These are phyloP conservation scores for Fraxinus latifolia DNA, from an alignment of 305 asterid species.

Conservation along the genomic window DNA sequence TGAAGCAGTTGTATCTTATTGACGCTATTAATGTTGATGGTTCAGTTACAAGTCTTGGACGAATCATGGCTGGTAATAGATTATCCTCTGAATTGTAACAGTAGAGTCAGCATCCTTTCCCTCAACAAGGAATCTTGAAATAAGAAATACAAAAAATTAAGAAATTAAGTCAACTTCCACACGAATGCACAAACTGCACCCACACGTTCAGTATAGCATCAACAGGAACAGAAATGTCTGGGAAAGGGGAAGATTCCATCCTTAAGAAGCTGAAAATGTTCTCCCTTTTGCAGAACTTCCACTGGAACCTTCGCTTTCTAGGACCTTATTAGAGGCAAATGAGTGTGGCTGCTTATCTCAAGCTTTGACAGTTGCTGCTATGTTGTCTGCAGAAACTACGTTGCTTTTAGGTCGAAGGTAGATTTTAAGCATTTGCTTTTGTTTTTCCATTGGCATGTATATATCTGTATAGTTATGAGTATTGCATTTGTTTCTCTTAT, in stretches of 20 bases:
- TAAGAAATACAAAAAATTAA: background rate
- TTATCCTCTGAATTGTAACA: slow-evolving; percentile 11
- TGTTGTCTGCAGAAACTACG: slow-evolving; percentile 89
- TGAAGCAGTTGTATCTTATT: slow-evolving; percentile 77
- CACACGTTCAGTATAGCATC: background rate
- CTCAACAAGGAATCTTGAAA: background rate
- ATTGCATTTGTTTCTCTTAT: background rate
- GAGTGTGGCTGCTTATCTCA: slow-evolving; percentile 78
- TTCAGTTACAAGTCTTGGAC: slow-evolving; percentile 70
- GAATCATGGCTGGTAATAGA: slow-evolving; percentile 75
- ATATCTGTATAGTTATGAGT: background rate
- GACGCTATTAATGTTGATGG: slow-evolving; percentile 92
- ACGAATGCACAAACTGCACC: background rate
- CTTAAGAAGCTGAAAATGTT: slow-evolving; percentile 21
- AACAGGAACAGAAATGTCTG: slow-evolving; percentile 2
- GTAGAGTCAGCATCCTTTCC: background rate
- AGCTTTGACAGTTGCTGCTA: slow-evolving; percentile 87
- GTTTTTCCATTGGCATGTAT: slow-evolving; percentile 15
- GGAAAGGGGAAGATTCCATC: background rate
- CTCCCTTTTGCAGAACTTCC: slow-evolving; percentile 77
- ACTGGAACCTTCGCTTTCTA: slow-evolving; percentile 88
- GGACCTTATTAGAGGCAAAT: slow-evolving; percentile 92
- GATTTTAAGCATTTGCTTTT: slow-evolving; percentile 8
- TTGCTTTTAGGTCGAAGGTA: slow-evolving; percentile 74
- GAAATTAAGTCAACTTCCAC: background rate